These are phyloP conservation scores for Diaporthe capsici DNA, from an alignment of 2,329 filamentous ascomycete species.

Conservation along the genomic window DNA sequence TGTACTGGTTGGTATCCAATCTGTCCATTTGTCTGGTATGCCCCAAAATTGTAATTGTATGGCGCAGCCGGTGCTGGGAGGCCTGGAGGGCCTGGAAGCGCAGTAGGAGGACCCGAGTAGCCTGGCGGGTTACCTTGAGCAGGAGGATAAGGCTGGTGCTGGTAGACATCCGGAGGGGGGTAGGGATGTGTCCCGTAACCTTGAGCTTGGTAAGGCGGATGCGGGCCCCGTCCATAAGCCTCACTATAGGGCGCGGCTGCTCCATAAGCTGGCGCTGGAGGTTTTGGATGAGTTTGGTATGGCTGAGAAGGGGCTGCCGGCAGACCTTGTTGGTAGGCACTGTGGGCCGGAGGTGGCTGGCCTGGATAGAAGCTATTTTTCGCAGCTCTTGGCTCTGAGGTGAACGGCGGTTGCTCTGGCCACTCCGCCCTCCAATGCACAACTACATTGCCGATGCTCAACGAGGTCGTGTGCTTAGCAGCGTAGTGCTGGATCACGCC, in stretches of 20 bases:
- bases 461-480: constrained; percentile 80
- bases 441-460: constrained; percentile 79
- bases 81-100: constrained; percentile 15
- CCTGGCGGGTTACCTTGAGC: constrained; percentile 44
- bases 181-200: constrained; percentile 40
- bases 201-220: constrained; percentile 46
- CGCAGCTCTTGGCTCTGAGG: constrained; percentile 66
- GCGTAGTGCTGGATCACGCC: constrained; percentile 86
- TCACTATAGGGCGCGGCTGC: constrained; percentile 50
- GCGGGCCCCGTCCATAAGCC: constrained; percentile 47
- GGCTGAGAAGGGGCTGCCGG: constrained; percentile 36
- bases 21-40: constrained; percentile 45
- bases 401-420: constrained; percentile 82
- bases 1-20: constrained; percentile 45
- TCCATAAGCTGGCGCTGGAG: constrained; percentile 50
- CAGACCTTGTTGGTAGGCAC: constrained; percentile 41
- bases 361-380: constrained; percentile 46
- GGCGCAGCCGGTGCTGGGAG: constrained; percentile 41
- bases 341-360: constrained; percentile 37
- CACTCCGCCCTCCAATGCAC: constrained; percentile 87
- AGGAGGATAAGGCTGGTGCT: constrained; percentile 46
- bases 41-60: constrained; percentile 45
- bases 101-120: constrained; percentile 35
- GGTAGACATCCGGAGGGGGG: constrained; percentile 44
- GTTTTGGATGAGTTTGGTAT: constrained; percentile 45